Evolutionary conservation across 2,329 filamentous ascomycete species (phyloP).

Genomic region (Tetracladium maxilliforme): DNA sequence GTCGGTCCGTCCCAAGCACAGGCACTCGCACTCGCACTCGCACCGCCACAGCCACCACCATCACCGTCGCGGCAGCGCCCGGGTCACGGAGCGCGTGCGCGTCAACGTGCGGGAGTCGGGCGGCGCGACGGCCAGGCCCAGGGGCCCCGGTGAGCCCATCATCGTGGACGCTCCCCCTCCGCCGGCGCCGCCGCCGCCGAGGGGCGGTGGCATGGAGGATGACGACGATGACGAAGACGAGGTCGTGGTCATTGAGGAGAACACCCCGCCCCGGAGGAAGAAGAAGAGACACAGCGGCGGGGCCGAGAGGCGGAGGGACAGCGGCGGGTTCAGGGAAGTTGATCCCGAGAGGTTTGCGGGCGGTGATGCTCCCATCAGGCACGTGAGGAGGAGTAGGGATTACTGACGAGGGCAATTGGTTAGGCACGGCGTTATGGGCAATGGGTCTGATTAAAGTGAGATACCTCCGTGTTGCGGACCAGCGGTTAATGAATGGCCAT

Average conservation of each 20-base stretch:
- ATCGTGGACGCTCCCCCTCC: no score
- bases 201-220: slow-evolving; percentile 12
- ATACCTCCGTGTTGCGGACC: no score
- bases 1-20: neutral
- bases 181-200: slow-evolving; percentile 6
- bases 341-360: slow-evolving; percentile 14
- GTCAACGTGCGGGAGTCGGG: neutral
- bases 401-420: no score
- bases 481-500: no score
- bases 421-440: no score
- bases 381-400: slow-evolving; percentile 1
- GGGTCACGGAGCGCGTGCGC: neutral
- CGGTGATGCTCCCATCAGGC: slow-evolving; percentile 2
- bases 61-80: slow-evolving; percentile 2
- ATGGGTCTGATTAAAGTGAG: no score
- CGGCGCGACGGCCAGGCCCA: neutral
- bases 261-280: slow-evolving; percentile 13
- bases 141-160: no score
- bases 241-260: slow-evolving; percentile 18
- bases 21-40: slow-evolving; percentile 1
- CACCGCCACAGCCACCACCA: neutral
- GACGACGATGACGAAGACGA: slow-evolving; percentile 12
- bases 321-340: slow-evolving; percentile 15
- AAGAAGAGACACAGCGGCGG: slow-evolving; percentile 8
- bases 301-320: slow-evolving; percentile 5